phyloP scores from a whole-genome alignment of 2,329 filamentous ascomycete genomes.

The Monilinia fructicola region DNA sequence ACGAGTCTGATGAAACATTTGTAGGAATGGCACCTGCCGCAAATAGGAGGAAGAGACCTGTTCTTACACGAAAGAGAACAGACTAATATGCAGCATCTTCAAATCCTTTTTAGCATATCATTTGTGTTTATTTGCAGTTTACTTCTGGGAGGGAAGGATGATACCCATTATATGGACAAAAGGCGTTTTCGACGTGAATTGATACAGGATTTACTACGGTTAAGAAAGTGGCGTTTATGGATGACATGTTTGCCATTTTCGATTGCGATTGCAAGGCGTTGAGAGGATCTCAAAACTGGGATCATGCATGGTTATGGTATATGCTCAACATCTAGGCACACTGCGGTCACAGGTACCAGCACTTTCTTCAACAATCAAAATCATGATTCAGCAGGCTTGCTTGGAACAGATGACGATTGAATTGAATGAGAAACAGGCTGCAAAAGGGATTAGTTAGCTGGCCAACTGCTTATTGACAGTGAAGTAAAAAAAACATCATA shows the following conservation, averaged over 20 bases:
- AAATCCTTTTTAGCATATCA: slow-evolving; percentile 15
- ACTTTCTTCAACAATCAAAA: not conserved
- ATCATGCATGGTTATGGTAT: not conserved
- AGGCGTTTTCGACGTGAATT: slow-evolving; percentile 19
- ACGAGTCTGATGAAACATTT: slow-evolving; percentile 34
- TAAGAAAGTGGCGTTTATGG: slow-evolving; percentile 16
- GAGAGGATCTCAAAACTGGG: not conserved
- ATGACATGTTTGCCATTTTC: not conserved
- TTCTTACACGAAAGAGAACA: slow-evolving; percentile 17
- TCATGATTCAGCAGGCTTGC: slow-evolving; percentile 7
- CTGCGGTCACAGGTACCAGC: not conserved
- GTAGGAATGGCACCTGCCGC: slow-evolving; percentile 31
- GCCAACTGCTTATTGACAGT: not conserved
- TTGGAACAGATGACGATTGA: not conserved
- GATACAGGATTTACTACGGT: slow-evolving; percentile 7
- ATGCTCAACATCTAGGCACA: not conserved
- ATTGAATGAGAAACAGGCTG: not conserved
- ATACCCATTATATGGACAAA: slow-evolving; percentile 23
- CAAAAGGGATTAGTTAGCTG: not conserved
- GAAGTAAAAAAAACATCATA: too few species aligned
- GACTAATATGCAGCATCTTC: slow-evolving; percentile 8
- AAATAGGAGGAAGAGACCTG: slow-evolving; percentile 20
- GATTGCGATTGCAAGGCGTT: not conserved
- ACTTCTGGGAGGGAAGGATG: slow-evolving; percentile 19
- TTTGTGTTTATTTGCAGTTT: slow-evolving; percentile 17